Percentiles rank a stretch among this genome's conserved stretches.
These are phyloP conservation scores for Pseudogymnoascus sp. DNA, from an alignment of 2,329 filamentous ascomycete species.

Conservation along the genomic window DNA sequence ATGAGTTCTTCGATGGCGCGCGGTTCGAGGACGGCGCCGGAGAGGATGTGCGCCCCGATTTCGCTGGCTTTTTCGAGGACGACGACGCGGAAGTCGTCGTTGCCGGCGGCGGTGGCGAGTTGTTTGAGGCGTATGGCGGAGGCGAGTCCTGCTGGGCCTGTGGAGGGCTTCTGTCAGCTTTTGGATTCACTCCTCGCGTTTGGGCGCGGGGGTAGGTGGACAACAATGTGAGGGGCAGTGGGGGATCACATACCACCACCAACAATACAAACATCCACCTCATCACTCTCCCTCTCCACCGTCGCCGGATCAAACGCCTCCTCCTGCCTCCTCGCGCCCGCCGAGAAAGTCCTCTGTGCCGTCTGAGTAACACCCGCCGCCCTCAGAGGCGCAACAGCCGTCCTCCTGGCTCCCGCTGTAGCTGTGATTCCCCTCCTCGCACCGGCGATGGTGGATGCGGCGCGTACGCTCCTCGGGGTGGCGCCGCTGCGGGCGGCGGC, in stretches of 20 bases:
- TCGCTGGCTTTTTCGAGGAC: conserved; percentile 93
- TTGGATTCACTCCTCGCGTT: too few species aligned
- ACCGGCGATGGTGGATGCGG: background rate
- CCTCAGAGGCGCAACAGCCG: background rate
- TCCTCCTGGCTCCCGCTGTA: background rate
- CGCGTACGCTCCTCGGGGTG: too few species aligned
- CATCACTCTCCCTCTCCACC: conserved; percentile 79
- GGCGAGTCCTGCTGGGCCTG: conserved; percentile 80
- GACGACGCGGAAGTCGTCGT: conserved; percentile 90
- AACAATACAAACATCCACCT: conserved; percentile 95
- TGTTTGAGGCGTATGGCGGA: conserved; percentile 94
- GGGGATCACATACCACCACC: conserved; percentile 56
- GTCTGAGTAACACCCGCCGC: background rate
- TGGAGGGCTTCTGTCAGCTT: conserved; percentile 12
- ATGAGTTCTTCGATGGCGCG: conserved; percentile 81
- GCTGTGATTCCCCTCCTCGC: too few species aligned
- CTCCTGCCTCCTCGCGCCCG: conserved; percentile 20
- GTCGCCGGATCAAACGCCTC: conserved; percentile 55
- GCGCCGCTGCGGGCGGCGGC: background rate
- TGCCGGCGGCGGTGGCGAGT: conserved; percentile 85
- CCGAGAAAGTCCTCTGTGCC: background rate
- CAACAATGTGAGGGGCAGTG: background rate
- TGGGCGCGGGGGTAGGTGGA: background rate
- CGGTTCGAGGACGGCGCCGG: conserved; percentile 90
- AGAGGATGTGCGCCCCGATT: conserved; percentile 88